Evolutionary conservation across 768 basidiomycete genomes (phyloP).

Genomic region (Tylopilus subfusipes): DNA sequence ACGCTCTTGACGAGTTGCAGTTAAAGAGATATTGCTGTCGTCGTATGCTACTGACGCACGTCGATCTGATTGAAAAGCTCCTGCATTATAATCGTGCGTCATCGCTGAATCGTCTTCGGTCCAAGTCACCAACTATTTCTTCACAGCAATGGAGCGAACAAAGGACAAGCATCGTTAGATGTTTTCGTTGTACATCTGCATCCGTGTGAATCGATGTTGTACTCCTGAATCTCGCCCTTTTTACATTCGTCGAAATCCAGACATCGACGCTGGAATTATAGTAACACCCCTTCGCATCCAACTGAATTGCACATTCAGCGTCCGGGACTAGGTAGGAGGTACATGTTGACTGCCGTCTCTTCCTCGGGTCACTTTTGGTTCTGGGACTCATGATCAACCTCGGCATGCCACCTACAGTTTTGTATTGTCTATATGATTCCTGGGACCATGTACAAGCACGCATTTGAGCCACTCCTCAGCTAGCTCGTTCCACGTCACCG

Average conservation of each 20-base stretch:
- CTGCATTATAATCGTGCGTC: conserved; percentile 87
- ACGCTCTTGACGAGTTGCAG: conserved; percentile 85
- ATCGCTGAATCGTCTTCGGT: conserved; percentile 27
- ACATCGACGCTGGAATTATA: neutral
- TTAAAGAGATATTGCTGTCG: conserved; percentile 95
- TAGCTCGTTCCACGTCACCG: conserved; percentile 35
- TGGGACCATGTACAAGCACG: too few relatives aligned
- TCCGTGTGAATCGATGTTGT: neutral
- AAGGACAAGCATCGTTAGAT: conserved; percentile 27
- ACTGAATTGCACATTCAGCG: too few relatives aligned
- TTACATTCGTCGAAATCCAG: neutral
- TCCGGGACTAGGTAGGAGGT: too few relatives aligned
- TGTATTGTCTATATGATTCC: too few relatives aligned
- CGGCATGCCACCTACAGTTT: too few relatives aligned
- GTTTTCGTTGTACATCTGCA: neutral
- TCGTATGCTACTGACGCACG: conserved; percentile 96
- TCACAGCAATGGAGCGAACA: conserved; percentile 32
- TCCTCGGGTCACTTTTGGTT: too few relatives aligned
- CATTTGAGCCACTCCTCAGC: neutral
- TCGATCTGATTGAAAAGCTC: conserved; percentile 95
- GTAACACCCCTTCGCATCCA: too few relatives aligned
- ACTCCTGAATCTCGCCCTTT: neutral
- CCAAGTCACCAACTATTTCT: neutral
- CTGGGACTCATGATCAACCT: too few relatives aligned
- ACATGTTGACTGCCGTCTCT: too few relatives aligned